Conservation (phyloP, 1,284 basidiomycete genomes). For the Coniophora puteana region DNA sequence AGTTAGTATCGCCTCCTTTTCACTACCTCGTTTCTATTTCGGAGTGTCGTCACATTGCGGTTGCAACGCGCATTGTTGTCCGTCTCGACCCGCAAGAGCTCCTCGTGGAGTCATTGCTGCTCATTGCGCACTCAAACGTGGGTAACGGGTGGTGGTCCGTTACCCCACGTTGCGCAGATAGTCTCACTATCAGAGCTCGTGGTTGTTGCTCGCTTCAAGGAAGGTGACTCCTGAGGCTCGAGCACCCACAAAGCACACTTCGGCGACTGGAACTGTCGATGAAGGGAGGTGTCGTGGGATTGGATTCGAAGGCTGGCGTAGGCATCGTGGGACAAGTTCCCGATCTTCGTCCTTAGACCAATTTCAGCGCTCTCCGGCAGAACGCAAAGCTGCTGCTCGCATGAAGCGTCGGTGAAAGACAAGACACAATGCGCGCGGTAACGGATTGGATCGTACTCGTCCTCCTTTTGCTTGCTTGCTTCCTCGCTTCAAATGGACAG, state of each 20-base stretch:
- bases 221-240: no score
- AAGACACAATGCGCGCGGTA: conserved; percentile 41
- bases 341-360: conserved; percentile 29
- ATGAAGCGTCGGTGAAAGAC: conserved; percentile 13
- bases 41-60: no score
- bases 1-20: conserved; percentile 86
- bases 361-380: conserved; percentile 20
- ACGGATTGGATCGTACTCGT: conserved; percentile 31
- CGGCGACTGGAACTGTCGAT: no score
- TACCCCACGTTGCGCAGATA: no score
- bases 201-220: no score
- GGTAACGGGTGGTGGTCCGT: no score
- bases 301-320: conserved; percentile 30
- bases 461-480: conserved; percentile 39
- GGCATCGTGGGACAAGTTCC: conserved; percentile 27
- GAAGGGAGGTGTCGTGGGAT: conserved; percentile 25
- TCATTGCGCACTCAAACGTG: no score
- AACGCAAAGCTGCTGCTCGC: conserved; percentile 21
- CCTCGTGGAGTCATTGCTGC: no score
- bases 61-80: no score
- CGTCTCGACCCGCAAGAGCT: no score
- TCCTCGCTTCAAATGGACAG: conserved; percentile 49
- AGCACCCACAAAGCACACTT: no score
- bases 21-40: conserved; percentile 31
- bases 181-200: no score